Evolutionary conservation across 1,284 basidiomycete genomes (phyloP).

Genomic region (Singerocomus rubriflavus): DNA sequence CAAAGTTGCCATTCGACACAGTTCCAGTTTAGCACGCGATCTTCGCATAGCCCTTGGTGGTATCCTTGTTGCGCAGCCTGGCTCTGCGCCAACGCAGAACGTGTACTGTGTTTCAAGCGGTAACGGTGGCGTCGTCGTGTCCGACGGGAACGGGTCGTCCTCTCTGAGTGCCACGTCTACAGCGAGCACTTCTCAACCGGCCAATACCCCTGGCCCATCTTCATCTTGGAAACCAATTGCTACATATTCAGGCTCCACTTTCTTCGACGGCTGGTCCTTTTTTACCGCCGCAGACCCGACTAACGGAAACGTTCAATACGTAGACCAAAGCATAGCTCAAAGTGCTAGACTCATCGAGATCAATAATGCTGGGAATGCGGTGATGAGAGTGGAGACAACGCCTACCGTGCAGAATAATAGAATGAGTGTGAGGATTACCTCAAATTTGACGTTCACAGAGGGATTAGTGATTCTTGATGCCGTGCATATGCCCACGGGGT

Average conservation of each 20-base stretch:
- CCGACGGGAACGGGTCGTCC: conserved; percentile 14
- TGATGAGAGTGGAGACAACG: conserved; percentile 86
- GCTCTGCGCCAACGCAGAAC: conserved; percentile 25
- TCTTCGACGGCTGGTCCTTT: conserved; percentile 83
- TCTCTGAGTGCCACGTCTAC: conserved; percentile 21
- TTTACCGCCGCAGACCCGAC: conserved; percentile 75
- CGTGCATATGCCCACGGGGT: conserved; percentile 89
- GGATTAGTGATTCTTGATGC: conserved; percentile 80
- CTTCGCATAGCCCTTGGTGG: conserved; percentile 60
- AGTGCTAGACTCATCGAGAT: conserved; percentile 52
- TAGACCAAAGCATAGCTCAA: conserved; percentile 52
- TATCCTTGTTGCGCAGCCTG: conserved; percentile 39
- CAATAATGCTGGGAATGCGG: conserved; percentile 66
- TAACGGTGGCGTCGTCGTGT: conserved; percentile 25
- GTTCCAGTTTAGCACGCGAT: conserved; percentile 61
- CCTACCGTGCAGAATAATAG: conserved; percentile 61
- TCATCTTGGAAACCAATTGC: conserved; percentile 38
- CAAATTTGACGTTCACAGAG: conserved; percentile 53
- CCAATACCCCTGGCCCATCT: conserved; percentile 20
- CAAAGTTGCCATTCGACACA: conserved; percentile 45
- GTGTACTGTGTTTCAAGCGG: conserved; percentile 31
- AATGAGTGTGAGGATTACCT: conserved; percentile 74
- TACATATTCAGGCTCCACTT: conserved; percentile 52
- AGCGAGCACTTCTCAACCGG: conserved; percentile 16
- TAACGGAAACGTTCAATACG: conserved; percentile 63